Percentiles rank a stretch among this genome's conserved stretches.
Evolutionary conservation across 208 protist genomes (phyloP).

Genomic region (Acanthamoeba triangularis): DNA sequence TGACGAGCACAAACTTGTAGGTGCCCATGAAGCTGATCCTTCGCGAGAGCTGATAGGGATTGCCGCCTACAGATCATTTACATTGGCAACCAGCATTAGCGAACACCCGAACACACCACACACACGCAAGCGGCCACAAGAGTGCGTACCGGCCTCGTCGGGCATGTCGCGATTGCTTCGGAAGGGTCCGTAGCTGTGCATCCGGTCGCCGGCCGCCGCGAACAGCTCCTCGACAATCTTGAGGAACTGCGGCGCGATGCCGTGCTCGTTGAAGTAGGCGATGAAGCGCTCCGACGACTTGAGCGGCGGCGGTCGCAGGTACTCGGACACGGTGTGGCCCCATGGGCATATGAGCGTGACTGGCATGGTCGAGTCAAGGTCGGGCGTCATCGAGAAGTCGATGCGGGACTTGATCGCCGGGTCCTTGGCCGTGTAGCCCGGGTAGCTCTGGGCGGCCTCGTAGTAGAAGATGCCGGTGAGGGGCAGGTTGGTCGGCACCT

Average conservation of each 20-base stretch:
- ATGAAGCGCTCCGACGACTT: not conserved
- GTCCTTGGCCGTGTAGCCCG: conserved; percentile 22
- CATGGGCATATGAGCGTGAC: conserved; percentile 60
- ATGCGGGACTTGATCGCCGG: not conserved
- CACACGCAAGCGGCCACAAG: not conserved
- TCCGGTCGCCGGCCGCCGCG: not conserved
- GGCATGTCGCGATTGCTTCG: not conserved
- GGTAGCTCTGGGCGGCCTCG: conserved; percentile 37
- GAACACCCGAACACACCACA: too few species aligned
- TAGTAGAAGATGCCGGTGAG: conserved; percentile 66
- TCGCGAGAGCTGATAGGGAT: conserved; percentile 34
- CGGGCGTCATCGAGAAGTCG: conserved; percentile 61
- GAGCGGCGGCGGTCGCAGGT: not conserved
- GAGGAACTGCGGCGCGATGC: not conserved
- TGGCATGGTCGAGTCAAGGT: conserved; percentile 6
- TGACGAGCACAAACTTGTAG: conserved; percentile 64
- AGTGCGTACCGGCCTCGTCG: not conserved
- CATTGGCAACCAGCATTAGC: not conserved
- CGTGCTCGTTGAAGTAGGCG: conserved; percentile 71
- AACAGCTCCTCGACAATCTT: conserved; percentile 39
- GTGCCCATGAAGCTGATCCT: conserved; percentile 53
- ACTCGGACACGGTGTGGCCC: conserved; percentile 13
- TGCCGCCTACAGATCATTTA: not conserved
- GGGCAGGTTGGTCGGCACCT: not conserved
- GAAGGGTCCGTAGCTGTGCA: conserved; percentile 30